A percentile compares a stretch with the other conserved stretches of the same genome.
Conservation (phyloP, 148 eudicot genomes). For the Pharnaceum exiguum region DNA sequence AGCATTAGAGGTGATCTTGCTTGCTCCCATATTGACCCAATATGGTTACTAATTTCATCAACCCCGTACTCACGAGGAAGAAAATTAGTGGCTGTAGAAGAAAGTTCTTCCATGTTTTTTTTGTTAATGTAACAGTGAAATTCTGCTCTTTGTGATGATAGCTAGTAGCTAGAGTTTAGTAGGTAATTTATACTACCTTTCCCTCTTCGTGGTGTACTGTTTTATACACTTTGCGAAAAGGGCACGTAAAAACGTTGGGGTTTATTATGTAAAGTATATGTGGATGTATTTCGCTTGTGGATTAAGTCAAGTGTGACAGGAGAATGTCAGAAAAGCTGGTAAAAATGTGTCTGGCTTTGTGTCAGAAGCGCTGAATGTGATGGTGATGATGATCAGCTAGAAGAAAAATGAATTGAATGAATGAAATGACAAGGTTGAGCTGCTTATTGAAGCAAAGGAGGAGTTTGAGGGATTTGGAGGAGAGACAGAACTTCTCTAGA, state of each 20-base stretch:
- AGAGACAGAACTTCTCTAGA: too few species aligned
- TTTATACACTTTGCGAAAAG: slow-evolving; percentile 19
- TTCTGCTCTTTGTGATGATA: not conserved
- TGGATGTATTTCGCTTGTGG: not conserved
- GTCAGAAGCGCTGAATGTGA: slow-evolving; percentile 11
- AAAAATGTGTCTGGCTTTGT: not conserved
- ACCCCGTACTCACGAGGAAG: slow-evolving; percentile 7
- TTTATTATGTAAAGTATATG: not conserved
- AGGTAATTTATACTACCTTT: not conserved
- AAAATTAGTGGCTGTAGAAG: not conserved
- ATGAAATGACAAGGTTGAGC: not conserved
- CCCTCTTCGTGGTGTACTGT: not conserved
- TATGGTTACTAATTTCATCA: slow-evolving; percentile 14
- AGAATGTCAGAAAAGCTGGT: slow-evolving; percentile 3
- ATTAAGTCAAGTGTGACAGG: not conserved
- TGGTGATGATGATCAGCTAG: too few species aligned
- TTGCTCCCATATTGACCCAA: slow-evolving; percentile 49
- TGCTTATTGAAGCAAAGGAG: slow-evolving; percentile 9
- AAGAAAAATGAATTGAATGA: too few species aligned
- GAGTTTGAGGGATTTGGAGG: too few species aligned
- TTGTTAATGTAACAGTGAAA: too few species aligned
- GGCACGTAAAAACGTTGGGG: too few species aligned
- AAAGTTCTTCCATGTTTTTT: slow-evolving; percentile 17
- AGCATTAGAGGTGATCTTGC: slow-evolving; percentile 42
- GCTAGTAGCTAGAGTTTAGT: not conserved